A percentile compares a stretch with the other conserved stretches of the same genome.
Evolutionary conservation across 2,329 filamentous ascomycete genomes (phyloP).

Genomic region (Calonectria leucothoes): DNA sequence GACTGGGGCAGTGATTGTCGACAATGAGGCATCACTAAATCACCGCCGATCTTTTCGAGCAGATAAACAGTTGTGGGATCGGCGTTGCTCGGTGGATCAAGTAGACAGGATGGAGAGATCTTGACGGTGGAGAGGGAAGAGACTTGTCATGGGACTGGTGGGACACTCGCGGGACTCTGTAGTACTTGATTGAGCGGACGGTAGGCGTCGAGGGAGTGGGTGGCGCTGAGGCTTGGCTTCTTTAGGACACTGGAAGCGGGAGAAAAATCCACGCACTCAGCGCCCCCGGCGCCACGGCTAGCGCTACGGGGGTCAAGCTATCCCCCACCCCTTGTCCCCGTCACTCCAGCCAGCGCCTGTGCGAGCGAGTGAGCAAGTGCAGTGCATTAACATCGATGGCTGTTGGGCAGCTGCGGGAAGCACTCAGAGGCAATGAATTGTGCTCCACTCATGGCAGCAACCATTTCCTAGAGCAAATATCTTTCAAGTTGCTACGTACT

Average conservation of each 20-base stretch:
- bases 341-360: neutral
- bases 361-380: neutral
- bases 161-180: conserved; percentile 5
- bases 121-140: conserved; percentile 16
- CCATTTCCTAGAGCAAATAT: neutral
- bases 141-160: conserved; percentile 8
- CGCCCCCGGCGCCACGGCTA: neutral
- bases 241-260: neutral
- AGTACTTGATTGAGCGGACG: conserved; percentile 1
- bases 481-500: neutral
- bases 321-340: neutral
- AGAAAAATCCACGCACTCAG: conserved; percentile 9
- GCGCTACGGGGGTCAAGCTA: neutral
- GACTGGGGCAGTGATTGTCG: conserved; percentile 4
- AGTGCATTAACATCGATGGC: neutral
- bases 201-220: neutral
- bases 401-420: neutral
- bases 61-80: conserved; percentile 9
- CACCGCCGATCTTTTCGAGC: neutral
- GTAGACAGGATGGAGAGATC: neutral
- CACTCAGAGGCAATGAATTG: neutral
- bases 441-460: neutral
- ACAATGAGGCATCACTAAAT: conserved; percentile 22
- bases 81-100: conserved; percentile 16
- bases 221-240: neutral